Percentiles rank a stretch among this genome's conserved stretches.
Conservation (phyloP, 768 basidiomycete species). For the Rhizopogon salebrosus region DNA sequence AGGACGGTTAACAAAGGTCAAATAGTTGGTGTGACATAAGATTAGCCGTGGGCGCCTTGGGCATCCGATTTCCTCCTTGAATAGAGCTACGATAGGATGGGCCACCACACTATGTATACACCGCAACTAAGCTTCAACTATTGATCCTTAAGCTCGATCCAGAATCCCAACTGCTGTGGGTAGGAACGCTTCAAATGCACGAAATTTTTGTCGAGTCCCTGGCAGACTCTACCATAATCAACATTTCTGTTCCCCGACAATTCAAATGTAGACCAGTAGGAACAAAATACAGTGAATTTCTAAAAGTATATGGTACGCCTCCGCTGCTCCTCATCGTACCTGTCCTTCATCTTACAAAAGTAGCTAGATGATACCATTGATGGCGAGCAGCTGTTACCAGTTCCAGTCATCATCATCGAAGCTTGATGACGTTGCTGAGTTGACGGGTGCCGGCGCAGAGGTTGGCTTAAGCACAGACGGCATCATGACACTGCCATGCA, state of each 20-base stretch:
- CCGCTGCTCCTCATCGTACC: no score
- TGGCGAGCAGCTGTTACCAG: constrained; percentile 33
- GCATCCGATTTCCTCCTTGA: neutral
- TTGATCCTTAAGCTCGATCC: no score
- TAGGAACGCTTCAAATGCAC: no score
- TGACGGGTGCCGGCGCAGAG: constrained; percentile 5
- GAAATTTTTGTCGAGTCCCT: no score
- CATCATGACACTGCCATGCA: constrained; percentile 17
- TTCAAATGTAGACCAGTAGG: neutral
- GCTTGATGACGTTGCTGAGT: constrained; percentile 8
- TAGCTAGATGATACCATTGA: neutral
- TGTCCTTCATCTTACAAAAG: neutral
- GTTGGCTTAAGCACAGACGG: constrained; percentile 28
- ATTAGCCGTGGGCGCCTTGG: neutral
- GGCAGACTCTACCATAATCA: no score
- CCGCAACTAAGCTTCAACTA: no score
- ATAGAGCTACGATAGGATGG: no score
- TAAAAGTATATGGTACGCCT: neutral
- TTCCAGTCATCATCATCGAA: constrained; percentile 54
- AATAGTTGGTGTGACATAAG: neutral
- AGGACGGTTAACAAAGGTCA: neutral
- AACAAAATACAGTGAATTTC: neutral
- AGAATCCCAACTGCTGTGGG: no score
- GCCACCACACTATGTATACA: no score
- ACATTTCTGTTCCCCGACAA: no score